Percentiles rank a stretch among this genome's conserved stretches.
Evolutionary conservation across 345 rosid species (phyloP).

Genomic region (Syzygium jambos): DNA sequence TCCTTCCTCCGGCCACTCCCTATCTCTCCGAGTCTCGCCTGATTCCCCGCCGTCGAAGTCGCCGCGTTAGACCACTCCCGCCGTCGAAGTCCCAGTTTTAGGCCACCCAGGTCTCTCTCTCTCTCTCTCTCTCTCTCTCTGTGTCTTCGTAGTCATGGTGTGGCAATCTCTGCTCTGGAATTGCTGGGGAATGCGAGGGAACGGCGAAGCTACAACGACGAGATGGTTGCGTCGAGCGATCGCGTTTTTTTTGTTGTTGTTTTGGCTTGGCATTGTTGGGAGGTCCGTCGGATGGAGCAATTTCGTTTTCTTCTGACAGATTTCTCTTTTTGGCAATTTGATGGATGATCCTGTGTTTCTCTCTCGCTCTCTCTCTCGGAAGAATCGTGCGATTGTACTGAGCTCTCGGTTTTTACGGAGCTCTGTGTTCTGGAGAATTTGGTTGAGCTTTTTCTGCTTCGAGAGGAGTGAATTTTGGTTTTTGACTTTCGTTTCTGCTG

Average conservation of each 20-base stretch:
- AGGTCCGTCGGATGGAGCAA: neutral
- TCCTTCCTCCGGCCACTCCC: constrained; percentile 13
- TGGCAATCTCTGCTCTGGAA: neutral
- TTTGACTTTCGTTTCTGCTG: neutral
- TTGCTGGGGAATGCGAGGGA: neutral
- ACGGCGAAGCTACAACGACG: neutral
- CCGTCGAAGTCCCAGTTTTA: neutral
- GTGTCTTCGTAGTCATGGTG: neutral
- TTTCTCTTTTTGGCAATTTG: neutral
- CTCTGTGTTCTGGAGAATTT: neutral
- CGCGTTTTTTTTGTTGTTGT: neutral
- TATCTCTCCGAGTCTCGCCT: neutral
- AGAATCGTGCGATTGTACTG: neutral
- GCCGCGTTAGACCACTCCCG: neutral
- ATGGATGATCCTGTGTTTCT: neutral
- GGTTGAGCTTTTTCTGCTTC: neutral
- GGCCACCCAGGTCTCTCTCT: neutral
- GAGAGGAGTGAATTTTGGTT: neutral
- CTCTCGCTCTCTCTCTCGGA: neutral
- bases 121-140: neutral
- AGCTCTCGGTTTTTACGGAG: neutral
- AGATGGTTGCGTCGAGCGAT: neutral
- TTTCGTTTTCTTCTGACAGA: neutral
- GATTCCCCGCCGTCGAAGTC: neutral
- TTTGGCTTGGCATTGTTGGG: neutral